Conservation (phyloP, 768 basidiomycete genomes). For the Zangia roseola region DNA sequence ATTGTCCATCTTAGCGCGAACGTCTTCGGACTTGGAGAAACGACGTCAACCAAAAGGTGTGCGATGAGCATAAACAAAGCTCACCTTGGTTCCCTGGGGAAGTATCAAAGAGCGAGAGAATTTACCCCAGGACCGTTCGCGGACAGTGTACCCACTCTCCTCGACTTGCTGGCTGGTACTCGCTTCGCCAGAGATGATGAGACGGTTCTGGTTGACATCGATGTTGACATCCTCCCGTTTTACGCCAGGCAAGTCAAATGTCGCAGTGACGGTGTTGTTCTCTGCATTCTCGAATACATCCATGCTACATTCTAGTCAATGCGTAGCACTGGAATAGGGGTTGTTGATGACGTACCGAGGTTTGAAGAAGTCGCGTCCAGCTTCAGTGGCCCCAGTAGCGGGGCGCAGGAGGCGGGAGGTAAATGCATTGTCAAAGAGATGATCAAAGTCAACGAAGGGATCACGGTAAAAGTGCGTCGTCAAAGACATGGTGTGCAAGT, state of each 20-base stretch:
- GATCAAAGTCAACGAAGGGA: constrained; percentile 42
- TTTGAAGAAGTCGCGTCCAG: constrained; percentile 18
- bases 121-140: constrained; percentile 48
- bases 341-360: constrained; percentile 30
- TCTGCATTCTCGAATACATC: constrained; percentile 51
- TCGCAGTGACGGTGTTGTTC: constrained; percentile 49
- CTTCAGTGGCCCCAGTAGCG: constrained; percentile 1
- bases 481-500: constrained; percentile 30
- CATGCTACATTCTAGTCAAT: constrained; percentile 51
- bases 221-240: constrained; percentile 50
- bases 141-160: constrained; percentile 33
- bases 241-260: constrained; percentile 58
- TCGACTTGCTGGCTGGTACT: constrained; percentile 33
- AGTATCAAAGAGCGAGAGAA: constrained; percentile 48
- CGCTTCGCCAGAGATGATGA: constrained; percentile 52
- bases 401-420: constrained; percentile 23
- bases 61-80: not conserved
- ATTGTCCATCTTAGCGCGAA: constrained; percentile 47
- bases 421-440: constrained; percentile 40
- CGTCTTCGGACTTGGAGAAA: constrained; percentile 26
- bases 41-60: not conserved
- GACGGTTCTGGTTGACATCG: constrained; percentile 47
- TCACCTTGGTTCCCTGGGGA: constrained; percentile 48
- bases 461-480: constrained; percentile 32
- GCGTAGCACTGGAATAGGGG: not conserved